Conservation (phyloP, 257 asterid genomes). For the Jasminum sambac region DNA sequence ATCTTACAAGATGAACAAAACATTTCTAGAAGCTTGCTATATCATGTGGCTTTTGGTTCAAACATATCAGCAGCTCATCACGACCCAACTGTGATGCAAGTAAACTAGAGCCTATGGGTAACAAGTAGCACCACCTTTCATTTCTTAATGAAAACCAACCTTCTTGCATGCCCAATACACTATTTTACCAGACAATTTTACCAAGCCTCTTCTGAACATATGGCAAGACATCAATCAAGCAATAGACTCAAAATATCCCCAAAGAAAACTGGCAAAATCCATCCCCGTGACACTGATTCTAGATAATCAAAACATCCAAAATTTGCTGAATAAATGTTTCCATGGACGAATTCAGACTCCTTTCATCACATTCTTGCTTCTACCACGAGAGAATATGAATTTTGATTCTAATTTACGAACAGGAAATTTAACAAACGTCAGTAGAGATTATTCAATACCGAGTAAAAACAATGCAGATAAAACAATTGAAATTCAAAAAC, state of each 20-base stretch:
- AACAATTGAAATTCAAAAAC: slow-evolving; percentile 13
- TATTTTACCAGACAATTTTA: slow-evolving; percentile 13
- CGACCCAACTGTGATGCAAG: slow-evolving; percentile 18
- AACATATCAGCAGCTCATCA: slow-evolving; percentile 13
- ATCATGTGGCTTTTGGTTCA: slow-evolving; percentile 19
- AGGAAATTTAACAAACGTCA: background rate
- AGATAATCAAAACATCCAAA: slow-evolving; percentile 9
- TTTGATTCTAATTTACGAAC: background rate
- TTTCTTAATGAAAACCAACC: slow-evolving; percentile 16
- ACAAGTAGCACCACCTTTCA: slow-evolving; percentile 10
- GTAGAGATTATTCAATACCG: background rate
- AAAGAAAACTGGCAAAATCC: slow-evolving; percentile 27
- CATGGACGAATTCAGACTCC: background rate
- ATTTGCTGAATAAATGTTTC: background rate
- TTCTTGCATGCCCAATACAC: slow-evolving; percentile 16
- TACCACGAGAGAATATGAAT: no score
- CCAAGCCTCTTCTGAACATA: slow-evolving; percentile 29
- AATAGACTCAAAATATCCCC: slow-evolving; percentile 27
- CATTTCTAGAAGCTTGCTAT: slow-evolving; percentile 27
- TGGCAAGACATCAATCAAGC: slow-evolving; percentile 24
- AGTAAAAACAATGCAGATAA: background rate
- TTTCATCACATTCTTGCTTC: no score
- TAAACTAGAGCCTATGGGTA: background rate
- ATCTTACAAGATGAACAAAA: slow-evolving; percentile 13
- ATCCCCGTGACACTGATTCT: slow-evolving; percentile 22